A percentile compares a stretch with the other conserved stretches of the same genome.
Evolutionary conservation across 768 basidiomycete species (phyloP).

Genomic region (Boletus sensibilis): DNA sequence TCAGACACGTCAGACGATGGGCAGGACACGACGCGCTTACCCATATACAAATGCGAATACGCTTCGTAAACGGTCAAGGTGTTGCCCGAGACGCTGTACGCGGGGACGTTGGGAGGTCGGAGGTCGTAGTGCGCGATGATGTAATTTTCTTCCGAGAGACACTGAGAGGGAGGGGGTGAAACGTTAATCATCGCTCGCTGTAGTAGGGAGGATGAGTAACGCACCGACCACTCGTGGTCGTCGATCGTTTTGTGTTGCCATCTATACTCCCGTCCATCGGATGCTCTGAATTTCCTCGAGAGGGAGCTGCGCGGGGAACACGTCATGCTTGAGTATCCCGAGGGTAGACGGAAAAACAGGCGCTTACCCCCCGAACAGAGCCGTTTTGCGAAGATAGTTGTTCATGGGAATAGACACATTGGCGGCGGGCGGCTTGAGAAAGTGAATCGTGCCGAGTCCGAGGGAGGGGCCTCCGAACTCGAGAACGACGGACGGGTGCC

Average conservation of each 20-base stretch:
- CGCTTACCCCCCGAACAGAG: constrained; percentile 64
- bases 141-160: constrained; percentile 50
- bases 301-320: constrained; percentile 47
- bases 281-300: constrained; percentile 64
- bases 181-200: constrained; percentile 5
- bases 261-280: constrained; percentile 68
- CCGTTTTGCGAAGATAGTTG: constrained; percentile 61
- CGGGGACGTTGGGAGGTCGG: constrained; percentile 50
- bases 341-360: not conserved
- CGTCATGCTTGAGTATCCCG: not conserved
- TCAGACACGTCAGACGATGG: constrained; percentile 1
- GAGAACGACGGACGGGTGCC: constrained; percentile 55
- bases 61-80: constrained; percentile 58
- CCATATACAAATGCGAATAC: constrained; percentile 51
- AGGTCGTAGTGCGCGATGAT: constrained; percentile 68
- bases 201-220: constrained; percentile 28
- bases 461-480: constrained; percentile 56
- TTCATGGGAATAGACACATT: constrained; percentile 55
- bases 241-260: constrained; percentile 57
- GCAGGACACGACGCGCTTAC: constrained; percentile 35
- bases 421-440: constrained; percentile 40
- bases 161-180: constrained; percentile 38
- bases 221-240: constrained; percentile 75
- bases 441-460: constrained; percentile 59
- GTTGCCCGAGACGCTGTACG: constrained; percentile 63